phyloP scores from a whole-genome alignment of 2,329 filamentous ascomycete genomes.

The Boeremia exigua region DNA sequence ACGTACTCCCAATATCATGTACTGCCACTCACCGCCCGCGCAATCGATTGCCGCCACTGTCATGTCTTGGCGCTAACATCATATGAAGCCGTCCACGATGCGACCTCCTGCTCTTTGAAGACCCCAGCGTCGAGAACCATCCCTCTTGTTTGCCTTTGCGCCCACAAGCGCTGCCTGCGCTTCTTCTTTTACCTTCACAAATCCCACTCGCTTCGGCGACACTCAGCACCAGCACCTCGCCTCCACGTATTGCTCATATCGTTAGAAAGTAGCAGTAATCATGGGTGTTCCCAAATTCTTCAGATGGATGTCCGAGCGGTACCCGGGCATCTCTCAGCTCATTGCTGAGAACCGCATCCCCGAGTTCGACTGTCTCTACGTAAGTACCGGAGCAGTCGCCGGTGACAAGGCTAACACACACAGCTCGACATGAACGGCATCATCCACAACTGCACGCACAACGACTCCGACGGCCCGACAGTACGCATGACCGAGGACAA shows the following conservation, averaged over 20 bases:
- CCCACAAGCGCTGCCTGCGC: slow-evolving; percentile 34
- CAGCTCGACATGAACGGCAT: slow-evolving; percentile 98
- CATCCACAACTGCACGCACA: slow-evolving; percentile 98
- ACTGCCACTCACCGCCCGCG: slow-evolving; percentile 5
- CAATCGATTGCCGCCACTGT: slow-evolving; percentile 8
- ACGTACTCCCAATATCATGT: neutral
- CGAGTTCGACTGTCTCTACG: slow-evolving; percentile 97
- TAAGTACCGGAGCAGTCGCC: slow-evolving; percentile 47
- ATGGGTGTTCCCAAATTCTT: slow-evolving; percentile 92
- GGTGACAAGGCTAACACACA: slow-evolving; percentile 17
- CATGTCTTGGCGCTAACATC: slow-evolving; percentile 19
- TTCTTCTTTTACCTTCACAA: slow-evolving; percentile 20
- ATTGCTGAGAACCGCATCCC: slow-evolving; percentile 99
- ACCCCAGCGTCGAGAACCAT: slow-evolving; percentile 49
- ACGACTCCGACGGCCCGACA: slow-evolving; percentile 88
- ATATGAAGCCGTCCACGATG: slow-evolving; percentile 24
- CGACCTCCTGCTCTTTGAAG: slow-evolving; percentile 44
- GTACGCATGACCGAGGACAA: slow-evolving; percentile 96
- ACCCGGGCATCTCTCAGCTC: slow-evolving; percentile 96
- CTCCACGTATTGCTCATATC: slow-evolving; percentile 21
- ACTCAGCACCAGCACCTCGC: slow-evolving; percentile 4
- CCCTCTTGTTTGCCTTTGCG: slow-evolving; percentile 22
- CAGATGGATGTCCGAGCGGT: slow-evolving; percentile 98
- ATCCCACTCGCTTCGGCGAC: slow-evolving; percentile 14
- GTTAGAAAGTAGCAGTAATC: slow-evolving; percentile 28